Evolutionary conservation across 768 basidiomycete species (phyloP), one percentile per base, ranked within the genome.

Genomic region (Dioszegia aurantiaca): DNA sequence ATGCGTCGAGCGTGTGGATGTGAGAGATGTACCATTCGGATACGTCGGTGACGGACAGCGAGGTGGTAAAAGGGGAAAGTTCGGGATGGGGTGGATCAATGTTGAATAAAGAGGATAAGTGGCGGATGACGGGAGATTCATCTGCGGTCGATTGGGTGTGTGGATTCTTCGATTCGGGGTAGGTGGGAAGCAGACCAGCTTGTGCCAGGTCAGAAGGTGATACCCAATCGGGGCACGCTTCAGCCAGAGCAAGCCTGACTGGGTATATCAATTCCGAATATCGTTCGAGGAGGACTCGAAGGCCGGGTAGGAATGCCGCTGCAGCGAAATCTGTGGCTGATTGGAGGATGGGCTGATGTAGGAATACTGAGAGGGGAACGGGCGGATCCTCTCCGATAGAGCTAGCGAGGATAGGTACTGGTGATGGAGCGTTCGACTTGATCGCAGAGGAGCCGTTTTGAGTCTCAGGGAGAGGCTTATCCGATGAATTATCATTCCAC

Each of bases 11-110:
- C 14, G 68, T 61, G 39, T 85, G 79, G 24, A 89, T 84, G 30
- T 86, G 86, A 3, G 59, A 66, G 64, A 78, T 82, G 78, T 95
- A 97, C 93, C 92, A 98, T 24, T 70, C 53, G 4, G 84, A 78
- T 6, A 97, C 79, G 28, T 84, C 82, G 11, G 78, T 77, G 0
- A 80, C 76, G 2, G 82, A 70, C 21, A 85, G 73, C 8, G 6
- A 8, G 1, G 80, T 44, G 67, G 60, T 26, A 58, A 49, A 28
- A 64, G 19, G 16, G 28, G 19, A 53, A 16, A 60, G 40, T 17
- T 44, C 8, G n/a, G 56, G 12, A 21, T 21, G 51, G 24, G 37
- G 4, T 17, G 36, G 26, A 19, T 53, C 51, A 27, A 3, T 26
- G 26, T 36, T 2, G 28, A 31, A 21, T 10, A 58, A 21, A 24